Conservation (phyloP, 345 rosid genomes). For the Rhizophora apiculata region DNA sequence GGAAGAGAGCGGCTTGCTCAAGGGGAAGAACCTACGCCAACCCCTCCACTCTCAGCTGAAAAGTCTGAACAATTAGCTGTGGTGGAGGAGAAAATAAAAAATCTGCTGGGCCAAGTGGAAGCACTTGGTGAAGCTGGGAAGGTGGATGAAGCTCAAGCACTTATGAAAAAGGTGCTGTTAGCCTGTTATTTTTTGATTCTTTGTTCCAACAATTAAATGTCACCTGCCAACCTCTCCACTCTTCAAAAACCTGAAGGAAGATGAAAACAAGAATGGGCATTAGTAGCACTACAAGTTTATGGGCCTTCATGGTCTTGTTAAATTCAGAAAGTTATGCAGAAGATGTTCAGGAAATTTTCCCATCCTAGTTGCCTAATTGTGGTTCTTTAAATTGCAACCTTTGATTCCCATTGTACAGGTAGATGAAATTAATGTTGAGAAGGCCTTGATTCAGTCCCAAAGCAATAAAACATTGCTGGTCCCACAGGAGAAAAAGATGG, state of each 20-base stretch:
- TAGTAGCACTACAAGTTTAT: no score
- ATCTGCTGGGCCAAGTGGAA: constrained; percentile 92
- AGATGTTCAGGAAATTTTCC: no score
- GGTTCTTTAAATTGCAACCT: neutral
- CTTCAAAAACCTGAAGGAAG: no score
- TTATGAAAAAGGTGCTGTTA: constrained; percentile 83
- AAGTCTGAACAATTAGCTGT: constrained; percentile 80
- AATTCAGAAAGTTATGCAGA: no score
- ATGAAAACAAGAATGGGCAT: no score
- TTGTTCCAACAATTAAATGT: no score
- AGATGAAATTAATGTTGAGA: constrained; percentile 76
- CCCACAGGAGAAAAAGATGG: constrained; percentile 98
- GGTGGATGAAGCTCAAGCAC: constrained; percentile 99
- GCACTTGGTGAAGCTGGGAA: constrained; percentile 96
- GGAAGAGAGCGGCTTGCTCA: constrained; percentile 96
- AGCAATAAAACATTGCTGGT: constrained; percentile 66
- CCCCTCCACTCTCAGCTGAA: constrained; percentile 66
- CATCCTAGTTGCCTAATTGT: neutral
- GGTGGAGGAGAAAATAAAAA: constrained; percentile 89
- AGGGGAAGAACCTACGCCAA: constrained; percentile 78
- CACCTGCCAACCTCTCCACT: no score
- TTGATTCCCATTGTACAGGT: constrained; percentile 45
- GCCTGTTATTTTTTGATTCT: neutral
- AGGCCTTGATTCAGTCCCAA: constrained; percentile 66
- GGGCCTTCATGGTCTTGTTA: no score